Evolutionary conservation across 1,139 yeast species (phyloP), one percentile per base, ranked within the genome.

Genomic region (Blastobotrys buckinghamii): DNA sequence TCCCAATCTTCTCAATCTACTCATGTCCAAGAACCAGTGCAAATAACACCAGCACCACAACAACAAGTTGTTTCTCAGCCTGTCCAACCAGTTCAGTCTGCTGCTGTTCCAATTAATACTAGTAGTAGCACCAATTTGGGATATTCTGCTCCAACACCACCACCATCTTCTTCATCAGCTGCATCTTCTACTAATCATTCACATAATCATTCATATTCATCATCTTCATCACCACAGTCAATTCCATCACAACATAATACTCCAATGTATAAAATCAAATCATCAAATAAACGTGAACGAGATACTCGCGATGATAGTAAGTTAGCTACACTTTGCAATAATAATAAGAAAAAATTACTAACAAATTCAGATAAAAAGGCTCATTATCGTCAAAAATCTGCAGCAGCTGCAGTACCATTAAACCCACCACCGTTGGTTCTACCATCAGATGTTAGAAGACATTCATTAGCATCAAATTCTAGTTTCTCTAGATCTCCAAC

Each of bases 361-460:
- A 15, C n/a, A 34, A n/a, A 34, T 42, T 3, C 34, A 34, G 22
- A 32, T 24, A 12, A 43, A 36, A 26, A 27, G 26, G 6, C 6
- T 10, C 52, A 39, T 39, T 42, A 42, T 9, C 35, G 32, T 16
- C 17, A 36, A 19, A 32, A 36, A 12, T 19, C 36, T 30, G 13
- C 38, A 22, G 12, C 27, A 2, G n/a, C 20, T 37, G 32, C 32
- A 32, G 4, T 20, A 19, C 38, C 34, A 24, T 26, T 45, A 26
- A 38, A 47, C 32, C 59, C 59, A 2, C 47, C 56, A 19, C 55
- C 59, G 29, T 48, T 63, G 50, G 60, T 63, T 2, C 53, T 63
- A 38, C 67, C 67, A 2, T 59, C 64, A 20, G 67, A 63, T 40
- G 53, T 54, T 13, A 56, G 67, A 4, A 53, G 65, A 39, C 54